These are phyloP conservation scores for Fragaria ananassa DNA, from an alignment of 306 rosid species.

Conservation along the genomic window DNA sequence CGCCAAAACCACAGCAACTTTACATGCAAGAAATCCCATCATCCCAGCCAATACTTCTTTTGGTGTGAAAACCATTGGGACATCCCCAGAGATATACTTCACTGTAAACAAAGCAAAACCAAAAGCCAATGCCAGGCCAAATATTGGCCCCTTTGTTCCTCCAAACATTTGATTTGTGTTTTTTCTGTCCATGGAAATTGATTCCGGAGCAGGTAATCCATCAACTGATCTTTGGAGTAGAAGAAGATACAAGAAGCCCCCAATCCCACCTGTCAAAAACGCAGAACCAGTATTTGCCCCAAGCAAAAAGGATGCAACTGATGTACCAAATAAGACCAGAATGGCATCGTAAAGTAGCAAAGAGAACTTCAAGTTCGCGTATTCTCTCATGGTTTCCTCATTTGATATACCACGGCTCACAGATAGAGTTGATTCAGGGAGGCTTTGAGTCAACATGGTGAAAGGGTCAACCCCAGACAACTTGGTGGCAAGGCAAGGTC, in stretches of 20 bases:
- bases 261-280: constrained; percentile 74
- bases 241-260: constrained; percentile 77
- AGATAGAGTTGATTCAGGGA: constrained; percentile 26
- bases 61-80: constrained; percentile 43
- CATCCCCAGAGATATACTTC: constrained; percentile 52
- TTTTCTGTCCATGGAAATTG: constrained; percentile 23
- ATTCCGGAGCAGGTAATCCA: constrained; percentile 61
- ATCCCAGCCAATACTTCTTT: constrained; percentile 65
- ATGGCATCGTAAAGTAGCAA: constrained; percentile 76
- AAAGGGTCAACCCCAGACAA: constrained; percentile 47
- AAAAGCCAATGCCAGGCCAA: constrained; percentile 51
- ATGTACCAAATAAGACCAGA: constrained; percentile 56
- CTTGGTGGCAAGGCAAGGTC: constrained; percentile 50
- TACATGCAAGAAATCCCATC: constrained; percentile 79
- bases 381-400: constrained; percentile 74
- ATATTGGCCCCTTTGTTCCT: constrained; percentile 53
- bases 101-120: constrained; percentile 42
- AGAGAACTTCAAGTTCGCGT: constrained; percentile 72
- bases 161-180: constrained; percentile 29
- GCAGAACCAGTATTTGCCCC: constrained; percentile 57
- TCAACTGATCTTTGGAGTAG: constrained; percentile 85
- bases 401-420: constrained; percentile 39
- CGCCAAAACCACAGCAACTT: constrained; percentile 75
- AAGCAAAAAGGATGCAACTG: constrained; percentile 42
- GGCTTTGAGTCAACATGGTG: constrained; percentile 33